These are phyloP conservation scores for Diaporthe nobilis DNA, from an alignment of 2,329 filamentous ascomycete species.

Conservation along the genomic window DNA sequence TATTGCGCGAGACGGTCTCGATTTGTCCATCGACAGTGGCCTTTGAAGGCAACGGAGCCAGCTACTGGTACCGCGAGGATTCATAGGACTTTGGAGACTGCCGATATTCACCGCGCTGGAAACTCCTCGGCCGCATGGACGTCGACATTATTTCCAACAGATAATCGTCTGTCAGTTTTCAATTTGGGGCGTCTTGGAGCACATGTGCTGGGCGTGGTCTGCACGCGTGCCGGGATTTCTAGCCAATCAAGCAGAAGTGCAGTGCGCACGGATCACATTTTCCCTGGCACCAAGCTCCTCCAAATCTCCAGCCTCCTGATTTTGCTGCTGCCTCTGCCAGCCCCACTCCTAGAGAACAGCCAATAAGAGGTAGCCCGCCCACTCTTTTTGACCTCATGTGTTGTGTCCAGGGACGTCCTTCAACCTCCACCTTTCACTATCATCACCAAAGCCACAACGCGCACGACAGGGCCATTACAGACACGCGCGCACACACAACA, in stretches of 20 bases:
- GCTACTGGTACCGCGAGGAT: too few relatives aligned
- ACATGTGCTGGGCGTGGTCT: not conserved
- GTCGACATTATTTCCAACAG: too few relatives aligned
- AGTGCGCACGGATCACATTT: not conserved
- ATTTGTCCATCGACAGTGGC: not conserved
- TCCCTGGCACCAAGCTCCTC: not conserved
- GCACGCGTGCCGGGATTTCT: too few relatives aligned
- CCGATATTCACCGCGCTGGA: too few relatives aligned
- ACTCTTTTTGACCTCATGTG: not conserved
- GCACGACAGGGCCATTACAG: not conserved
- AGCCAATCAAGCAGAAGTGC: not conserved
- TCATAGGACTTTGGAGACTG: too few relatives aligned
- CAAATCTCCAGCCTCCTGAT: slow-evolving; percentile 22
- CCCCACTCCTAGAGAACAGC: not conserved
- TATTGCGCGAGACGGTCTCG: not conserved
- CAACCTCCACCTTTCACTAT: not conserved
- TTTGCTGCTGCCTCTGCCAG: slow-evolving; percentile 9
- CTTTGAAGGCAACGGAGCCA: too few relatives aligned
- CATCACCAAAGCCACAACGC: slow-evolving; percentile 2
- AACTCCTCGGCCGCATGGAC: too few relatives aligned
- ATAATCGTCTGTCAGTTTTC: too few relatives aligned
- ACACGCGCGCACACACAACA: slow-evolving; percentile 1
- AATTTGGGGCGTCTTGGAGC: too few relatives aligned
- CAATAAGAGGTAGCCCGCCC: not conserved
- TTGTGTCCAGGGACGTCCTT: not conserved